Conservation (phyloP, 441 rosid genomes). For the Brassica balearica region DNA sequence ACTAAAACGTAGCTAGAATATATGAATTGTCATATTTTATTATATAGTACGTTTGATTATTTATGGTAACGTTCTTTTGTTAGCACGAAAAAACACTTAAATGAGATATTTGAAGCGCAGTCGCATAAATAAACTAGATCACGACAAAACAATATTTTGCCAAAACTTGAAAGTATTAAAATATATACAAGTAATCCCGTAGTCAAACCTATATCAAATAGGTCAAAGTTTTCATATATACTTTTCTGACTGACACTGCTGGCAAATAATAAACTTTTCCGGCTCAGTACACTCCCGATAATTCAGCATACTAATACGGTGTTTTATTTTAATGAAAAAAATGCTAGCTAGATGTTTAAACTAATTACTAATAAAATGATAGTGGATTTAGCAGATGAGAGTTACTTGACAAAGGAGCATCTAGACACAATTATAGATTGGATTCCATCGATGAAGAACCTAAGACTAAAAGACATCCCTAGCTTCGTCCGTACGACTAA, state of each 20-base stretch:
- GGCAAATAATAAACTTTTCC: neutral
- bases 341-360: neutral
- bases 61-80: neutral
- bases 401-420: conserved; percentile 35
- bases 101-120: neutral
- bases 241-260: neutral
- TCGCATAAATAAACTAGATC: neutral
- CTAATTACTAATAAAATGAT: neutral
- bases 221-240: neutral
- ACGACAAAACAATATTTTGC: neutral
- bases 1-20: neutral
- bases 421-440: conserved; percentile 45
- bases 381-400: conserved; percentile 42
- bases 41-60: neutral
- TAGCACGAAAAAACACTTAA: neutral
- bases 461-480: conserved; percentile 49
- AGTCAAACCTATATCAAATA: neutral
- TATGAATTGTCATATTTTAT: neutral
- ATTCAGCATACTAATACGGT: neutral
- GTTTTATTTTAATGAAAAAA: neutral
- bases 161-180: neutral
- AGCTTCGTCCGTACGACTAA: conserved; percentile 45
- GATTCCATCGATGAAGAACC: conserved; percentile 50
- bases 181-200: neutral
- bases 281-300: neutral